Conservation (phyloP, 2,329 filamentous ascomycete species). For the Talaromyces sp. region DNA sequence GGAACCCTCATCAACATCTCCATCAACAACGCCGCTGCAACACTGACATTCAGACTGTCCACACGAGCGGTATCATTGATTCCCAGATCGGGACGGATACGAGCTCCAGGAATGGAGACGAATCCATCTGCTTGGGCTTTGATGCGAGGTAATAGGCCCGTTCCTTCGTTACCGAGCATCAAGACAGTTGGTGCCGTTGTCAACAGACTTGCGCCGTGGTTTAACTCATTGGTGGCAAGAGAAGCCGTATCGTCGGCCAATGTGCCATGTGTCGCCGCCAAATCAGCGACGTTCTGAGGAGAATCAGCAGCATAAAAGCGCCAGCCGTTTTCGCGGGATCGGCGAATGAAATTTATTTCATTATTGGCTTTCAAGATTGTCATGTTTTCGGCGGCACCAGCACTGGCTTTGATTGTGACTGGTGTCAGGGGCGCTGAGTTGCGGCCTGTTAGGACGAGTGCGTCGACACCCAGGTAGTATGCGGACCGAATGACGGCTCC, state of each 20-base stretch:
- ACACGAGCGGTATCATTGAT: slow-evolving; percentile 54
- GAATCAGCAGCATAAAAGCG: slow-evolving; percentile 72
- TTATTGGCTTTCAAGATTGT: slow-evolving; percentile 69
- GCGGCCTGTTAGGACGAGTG: slow-evolving; percentile 71
- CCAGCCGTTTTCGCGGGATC: slow-evolving; percentile 73
- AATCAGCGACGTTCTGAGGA: slow-evolving; percentile 31
- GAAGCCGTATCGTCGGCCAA: not conserved
- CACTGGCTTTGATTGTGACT: slow-evolving; percentile 80
- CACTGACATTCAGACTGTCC: slow-evolving; percentile 91
- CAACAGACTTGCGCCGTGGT: slow-evolving; percentile 40
- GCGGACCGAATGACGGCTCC: slow-evolving; percentile 86
- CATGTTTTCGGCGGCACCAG: slow-evolving; percentile 80
- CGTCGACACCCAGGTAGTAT: slow-evolving; percentile 85
- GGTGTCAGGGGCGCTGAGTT: slow-evolving; percentile 73
- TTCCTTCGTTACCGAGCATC: slow-evolving; percentile 78
- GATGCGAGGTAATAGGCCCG: slow-evolving; percentile 66
- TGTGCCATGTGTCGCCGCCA: slow-evolving; percentile 16
- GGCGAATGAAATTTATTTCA: slow-evolving; percentile 66
- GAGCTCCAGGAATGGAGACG: slow-evolving; percentile 60
- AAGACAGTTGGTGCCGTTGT: slow-evolving; percentile 67
- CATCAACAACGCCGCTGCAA: slow-evolving; percentile 73
- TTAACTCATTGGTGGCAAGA: slow-evolving; percentile 45
- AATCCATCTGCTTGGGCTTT: slow-evolving; percentile 64
- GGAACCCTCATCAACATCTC: slow-evolving; percentile 41
- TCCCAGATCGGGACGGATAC: slow-evolving; percentile 43